These are phyloP conservation scores for Talaromyces adpressus DNA, from an alignment of 495 filamentous ascomycete species.

Conservation along the genomic window DNA sequence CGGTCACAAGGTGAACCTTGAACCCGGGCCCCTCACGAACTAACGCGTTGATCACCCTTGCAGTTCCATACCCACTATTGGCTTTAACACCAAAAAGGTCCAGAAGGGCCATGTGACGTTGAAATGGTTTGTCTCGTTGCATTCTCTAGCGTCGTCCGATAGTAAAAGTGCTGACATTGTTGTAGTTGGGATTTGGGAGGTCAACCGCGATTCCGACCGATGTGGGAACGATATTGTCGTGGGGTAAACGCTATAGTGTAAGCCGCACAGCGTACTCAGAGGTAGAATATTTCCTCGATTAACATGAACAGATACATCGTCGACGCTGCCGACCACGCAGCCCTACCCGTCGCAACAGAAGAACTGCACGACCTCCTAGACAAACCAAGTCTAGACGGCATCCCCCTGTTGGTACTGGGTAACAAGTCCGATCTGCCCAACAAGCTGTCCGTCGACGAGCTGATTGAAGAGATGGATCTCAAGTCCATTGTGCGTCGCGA, in stretches of 20 bases:
- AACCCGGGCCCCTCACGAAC: slow-evolving; percentile 7
- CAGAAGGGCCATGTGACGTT: slow-evolving; percentile 97
- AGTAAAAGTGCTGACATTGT: slow-evolving; percentile 9
- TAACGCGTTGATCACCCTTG: slow-evolving; percentile 8
- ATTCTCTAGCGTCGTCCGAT: slow-evolving; percentile 1
- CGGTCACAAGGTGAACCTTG: slow-evolving; percentile 1
- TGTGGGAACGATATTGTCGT: slow-evolving; percentile 99
- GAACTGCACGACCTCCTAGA: slow-evolving; percentile 85
- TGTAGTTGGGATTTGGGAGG: slow-evolving; percentile 90
- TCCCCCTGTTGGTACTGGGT: slow-evolving; percentile 90
- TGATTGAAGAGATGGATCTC: slow-evolving; percentile 89
- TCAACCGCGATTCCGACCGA: slow-evolving; percentile 92
- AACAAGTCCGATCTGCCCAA: slow-evolving; percentile 93
- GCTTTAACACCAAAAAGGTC: slow-evolving; percentile 98
- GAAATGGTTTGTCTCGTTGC: slow-evolving; percentile 61
- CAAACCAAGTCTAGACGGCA: slow-evolving; percentile 79
- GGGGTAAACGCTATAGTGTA: slow-evolving; percentile 97
- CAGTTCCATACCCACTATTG: slow-evolving; percentile 97
- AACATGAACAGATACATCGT: slow-evolving; percentile 68
- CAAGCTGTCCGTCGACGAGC: slow-evolving; percentile 84
- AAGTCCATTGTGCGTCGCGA: slow-evolving; percentile 86
- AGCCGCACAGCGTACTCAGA: slow-evolving; percentile 22
- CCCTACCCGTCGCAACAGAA: slow-evolving; percentile 81
- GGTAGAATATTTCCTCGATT: slow-evolving; percentile 2
- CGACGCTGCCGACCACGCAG: slow-evolving; percentile 75